Conservation (phyloP, 2,329 filamentous ascomycete genomes). For the Graphilbum sp. region DNA sequence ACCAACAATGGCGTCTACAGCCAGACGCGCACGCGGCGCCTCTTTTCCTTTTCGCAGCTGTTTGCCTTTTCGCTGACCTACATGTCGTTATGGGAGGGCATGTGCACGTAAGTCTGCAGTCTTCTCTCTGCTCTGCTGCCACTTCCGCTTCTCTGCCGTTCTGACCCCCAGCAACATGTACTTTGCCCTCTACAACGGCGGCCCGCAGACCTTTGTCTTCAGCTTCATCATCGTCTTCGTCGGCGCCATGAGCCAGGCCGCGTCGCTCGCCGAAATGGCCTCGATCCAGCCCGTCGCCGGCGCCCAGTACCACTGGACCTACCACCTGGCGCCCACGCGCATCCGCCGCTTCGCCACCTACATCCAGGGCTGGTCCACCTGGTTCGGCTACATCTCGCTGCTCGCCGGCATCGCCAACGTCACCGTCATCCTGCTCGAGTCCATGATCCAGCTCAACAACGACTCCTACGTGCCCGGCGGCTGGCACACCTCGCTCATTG, state of each 20-base stretch:
- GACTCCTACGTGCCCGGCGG: conserved; percentile 4
- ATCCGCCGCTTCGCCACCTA: conserved; percentile 4
- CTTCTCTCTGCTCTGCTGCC: neutral
- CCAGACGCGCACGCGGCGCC: conserved; percentile 4
- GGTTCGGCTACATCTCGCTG: conserved; percentile 22
- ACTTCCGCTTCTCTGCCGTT: neutral
- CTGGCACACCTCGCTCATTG: conserved; percentile 23
- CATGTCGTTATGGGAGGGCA: conserved; percentile 6
- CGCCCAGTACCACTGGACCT: conserved; percentile 26
- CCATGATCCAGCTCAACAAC: conserved; percentile 6
- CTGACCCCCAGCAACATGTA: conserved; percentile 6
- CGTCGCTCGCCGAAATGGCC: conserved; percentile 21
- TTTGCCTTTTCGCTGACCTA: conserved; percentile 6
- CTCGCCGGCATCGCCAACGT: conserved; percentile 18
- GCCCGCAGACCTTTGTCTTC: conserved; percentile 16
- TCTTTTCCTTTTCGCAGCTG: conserved; percentile 7
- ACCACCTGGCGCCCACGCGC: conserved; percentile 4
- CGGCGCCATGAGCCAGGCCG: conserved; percentile 16
- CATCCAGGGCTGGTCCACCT: conserved; percentile 21
- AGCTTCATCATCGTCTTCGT: conserved; percentile 15
- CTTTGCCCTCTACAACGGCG: conserved; percentile 16
- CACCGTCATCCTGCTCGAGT: conserved; percentile 17
- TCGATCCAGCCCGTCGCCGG: conserved; percentile 24
- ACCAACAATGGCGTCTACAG: conserved; percentile 1
- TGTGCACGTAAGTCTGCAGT: conserved; percentile 2